Conservation (phyloP, 306 rosid genomes). For the Fragaria iinumae region DNA sequence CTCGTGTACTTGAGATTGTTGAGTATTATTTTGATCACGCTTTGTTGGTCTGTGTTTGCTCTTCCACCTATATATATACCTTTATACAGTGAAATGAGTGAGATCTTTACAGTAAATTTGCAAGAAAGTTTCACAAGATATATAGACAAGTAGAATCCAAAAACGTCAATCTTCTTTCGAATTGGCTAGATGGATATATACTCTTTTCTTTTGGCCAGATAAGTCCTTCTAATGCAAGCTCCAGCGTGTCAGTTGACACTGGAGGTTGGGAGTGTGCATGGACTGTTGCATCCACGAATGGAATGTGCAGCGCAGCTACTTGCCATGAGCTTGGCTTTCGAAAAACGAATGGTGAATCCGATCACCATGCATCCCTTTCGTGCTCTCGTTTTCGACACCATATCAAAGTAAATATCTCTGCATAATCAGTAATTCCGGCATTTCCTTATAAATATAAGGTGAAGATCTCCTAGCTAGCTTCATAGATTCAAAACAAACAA, state of each 20-base stretch:
- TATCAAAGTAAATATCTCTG: background rate
- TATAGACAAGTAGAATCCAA: background rate
- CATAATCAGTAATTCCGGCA: background rate
- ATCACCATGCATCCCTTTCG: background rate
- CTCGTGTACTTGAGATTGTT: background rate
- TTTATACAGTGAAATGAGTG: background rate
- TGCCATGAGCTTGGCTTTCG: slow-evolving; percentile 21
- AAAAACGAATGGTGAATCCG: slow-evolving; percentile 7
- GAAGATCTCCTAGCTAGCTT: background rate
- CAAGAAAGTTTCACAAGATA: background rate
- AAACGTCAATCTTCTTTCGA: background rate
- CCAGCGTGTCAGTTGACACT: slow-evolving; percentile 20
- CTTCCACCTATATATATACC: background rate
- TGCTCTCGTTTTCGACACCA: background rate
- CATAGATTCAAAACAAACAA: background rate
- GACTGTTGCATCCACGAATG: slow-evolving; percentile 18
- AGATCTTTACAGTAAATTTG: background rate
- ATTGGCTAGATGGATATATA: background rate
- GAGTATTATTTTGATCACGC: background rate
- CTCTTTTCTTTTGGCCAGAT: background rate
- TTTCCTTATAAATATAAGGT: background rate
- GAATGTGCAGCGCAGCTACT: slow-evolving; percentile 26
- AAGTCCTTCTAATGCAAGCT: background rate
- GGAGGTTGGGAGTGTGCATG: slow-evolving; percentile 23
- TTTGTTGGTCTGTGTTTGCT: background rate